Evolutionary conservation across 768 basidiomycete species (phyloP).

Genomic region (Lactarius sp.): DNA sequence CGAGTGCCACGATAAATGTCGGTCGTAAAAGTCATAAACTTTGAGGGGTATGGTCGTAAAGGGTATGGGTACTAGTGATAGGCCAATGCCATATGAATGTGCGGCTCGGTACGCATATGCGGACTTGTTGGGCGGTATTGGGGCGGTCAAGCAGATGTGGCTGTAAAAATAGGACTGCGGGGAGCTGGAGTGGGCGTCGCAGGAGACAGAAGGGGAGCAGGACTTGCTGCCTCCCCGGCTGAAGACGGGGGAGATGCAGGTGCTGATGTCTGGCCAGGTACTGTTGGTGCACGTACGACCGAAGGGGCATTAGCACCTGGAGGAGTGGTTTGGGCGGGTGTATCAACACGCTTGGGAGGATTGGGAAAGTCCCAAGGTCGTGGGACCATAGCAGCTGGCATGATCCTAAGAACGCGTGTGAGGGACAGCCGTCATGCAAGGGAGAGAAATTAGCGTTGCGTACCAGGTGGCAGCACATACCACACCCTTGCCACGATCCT

Average conservation of each 20-base stretch:
- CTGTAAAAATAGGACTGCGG: not conserved
- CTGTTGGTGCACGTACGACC: not conserved
- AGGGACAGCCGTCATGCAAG: not conserved
- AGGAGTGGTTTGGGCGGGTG: constrained; percentile 1
- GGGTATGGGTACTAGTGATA: constrained; percentile 1
- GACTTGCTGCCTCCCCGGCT: constrained; percentile 7
- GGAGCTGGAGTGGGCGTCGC: constrained; percentile 1
- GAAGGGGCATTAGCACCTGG: not conserved
- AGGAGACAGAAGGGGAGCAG: constrained; percentile 10
- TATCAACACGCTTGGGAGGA: constrained; percentile 27
- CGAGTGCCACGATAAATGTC: not conserved
- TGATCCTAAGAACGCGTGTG: constrained; percentile 44
- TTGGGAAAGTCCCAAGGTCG: constrained; percentile 73
- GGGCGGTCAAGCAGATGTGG: not conserved
- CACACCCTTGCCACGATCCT: constrained; percentile 70
- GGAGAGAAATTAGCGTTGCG: constrained; percentile 21
- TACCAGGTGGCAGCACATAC: constrained; percentile 89
- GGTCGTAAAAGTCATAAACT: not conserved
- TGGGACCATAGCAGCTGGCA: constrained; percentile 75
- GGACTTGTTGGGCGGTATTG: no score
- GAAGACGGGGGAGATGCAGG: not conserved
- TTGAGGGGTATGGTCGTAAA: constrained; percentile 1
- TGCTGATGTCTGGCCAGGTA: not conserved
- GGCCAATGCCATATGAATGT: not conserved
- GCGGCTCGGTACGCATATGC: not conserved